Conservation (phyloP, 306 rosid species). For the Rosa lucieae region DNA sequence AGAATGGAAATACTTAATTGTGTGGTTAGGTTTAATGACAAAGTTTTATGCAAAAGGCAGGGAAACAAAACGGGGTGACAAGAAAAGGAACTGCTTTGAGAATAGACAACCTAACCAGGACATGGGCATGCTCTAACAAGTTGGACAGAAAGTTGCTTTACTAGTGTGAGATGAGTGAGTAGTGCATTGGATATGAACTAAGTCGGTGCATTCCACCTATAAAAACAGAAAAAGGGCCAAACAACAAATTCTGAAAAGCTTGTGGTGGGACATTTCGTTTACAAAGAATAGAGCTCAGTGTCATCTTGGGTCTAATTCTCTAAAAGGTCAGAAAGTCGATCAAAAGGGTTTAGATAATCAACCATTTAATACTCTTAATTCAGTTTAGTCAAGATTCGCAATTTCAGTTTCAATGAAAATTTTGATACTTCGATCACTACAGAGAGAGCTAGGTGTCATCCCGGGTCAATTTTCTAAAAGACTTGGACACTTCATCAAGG, state of each 20-base stretch:
- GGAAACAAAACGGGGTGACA: background rate
- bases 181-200: constrained; percentile 15
- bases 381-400: background rate
- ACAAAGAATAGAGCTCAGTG: background rate
- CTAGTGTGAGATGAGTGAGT: constrained; percentile 20
- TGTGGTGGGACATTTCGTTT: constrained; percentile 27
- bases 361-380: background rate
- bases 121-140: constrained; percentile 14
- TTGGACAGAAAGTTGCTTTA: constrained; percentile 37
- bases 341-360: background rate
- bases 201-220: constrained; percentile 47
- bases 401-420: too few species aligned
- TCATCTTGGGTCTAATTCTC: background rate
- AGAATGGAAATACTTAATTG: background rate
- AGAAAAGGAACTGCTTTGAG: background rate
- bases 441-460: background rate
- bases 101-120: constrained; percentile 29
- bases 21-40: background rate
- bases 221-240: constrained; percentile 12
- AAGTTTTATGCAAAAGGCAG: background rate
- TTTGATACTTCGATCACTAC: too few species aligned
- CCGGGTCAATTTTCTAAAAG: background rate
- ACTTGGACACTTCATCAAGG: too few species aligned
- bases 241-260: constrained; percentile 9
- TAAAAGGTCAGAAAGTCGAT: constrained; percentile 11